These are phyloP conservation scores for Ceratocystis cacaofunesta DNA, from an alignment of 2,329 filamentous ascomycete species.

Conservation along the genomic window DNA sequence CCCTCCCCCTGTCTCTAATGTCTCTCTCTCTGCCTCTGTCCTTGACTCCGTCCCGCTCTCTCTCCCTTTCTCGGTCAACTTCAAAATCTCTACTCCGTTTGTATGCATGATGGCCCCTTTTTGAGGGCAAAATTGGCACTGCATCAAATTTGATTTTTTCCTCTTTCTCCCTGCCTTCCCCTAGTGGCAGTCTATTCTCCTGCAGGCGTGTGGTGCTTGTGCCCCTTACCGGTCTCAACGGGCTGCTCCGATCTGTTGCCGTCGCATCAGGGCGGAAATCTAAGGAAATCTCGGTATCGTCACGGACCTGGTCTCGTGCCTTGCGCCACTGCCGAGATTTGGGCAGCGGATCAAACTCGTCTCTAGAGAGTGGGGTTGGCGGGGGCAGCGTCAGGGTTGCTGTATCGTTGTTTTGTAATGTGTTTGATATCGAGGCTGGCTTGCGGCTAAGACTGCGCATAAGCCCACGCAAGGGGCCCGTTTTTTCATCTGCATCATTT, in stretches of 20 bases:
- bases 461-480: neutral
- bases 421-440: neutral
- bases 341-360: neutral
- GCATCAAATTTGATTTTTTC: too few relatives aligned
- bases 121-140: too few relatives aligned
- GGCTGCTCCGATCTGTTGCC: constrained; percentile 11
- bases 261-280: constrained; percentile 10
- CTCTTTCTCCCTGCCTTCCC: too few relatives aligned
- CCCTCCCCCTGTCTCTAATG: neutral
- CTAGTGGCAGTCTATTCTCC: neutral
- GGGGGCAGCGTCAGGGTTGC: neutral
- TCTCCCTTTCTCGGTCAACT: neutral
- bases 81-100: neutral
- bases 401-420: neutral
- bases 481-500: neutral
- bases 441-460: neutral
- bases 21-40: neutral
- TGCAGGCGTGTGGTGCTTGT: neutral
- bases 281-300: constrained; percentile 20
- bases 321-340: constrained; percentile 19
- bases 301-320: constrained; percentile 26
- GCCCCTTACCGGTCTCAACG: neutral
- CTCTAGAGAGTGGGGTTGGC: neutral
- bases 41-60: neutral
- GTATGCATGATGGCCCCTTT: neutral